Evolutionary conservation across 1,284 basidiomycete species (phyloP).

Genomic region (Boletus coffeatus): DNA sequence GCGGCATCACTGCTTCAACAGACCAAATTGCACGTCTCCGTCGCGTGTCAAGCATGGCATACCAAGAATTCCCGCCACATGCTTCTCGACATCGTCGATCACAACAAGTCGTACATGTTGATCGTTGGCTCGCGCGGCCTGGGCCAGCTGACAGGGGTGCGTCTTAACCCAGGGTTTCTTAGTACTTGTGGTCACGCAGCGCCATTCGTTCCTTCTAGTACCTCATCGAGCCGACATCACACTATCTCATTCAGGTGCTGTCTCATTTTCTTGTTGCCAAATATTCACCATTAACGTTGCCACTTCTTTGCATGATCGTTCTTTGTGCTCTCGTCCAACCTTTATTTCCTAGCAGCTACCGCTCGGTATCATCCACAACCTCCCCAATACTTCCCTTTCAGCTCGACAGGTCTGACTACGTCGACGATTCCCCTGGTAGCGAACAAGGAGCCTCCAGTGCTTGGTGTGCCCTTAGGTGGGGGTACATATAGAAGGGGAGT

Average conservation of each 20-base stretch:
- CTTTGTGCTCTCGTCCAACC: not conserved
- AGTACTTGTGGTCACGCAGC: not conserved
- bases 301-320: not conserved
- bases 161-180: conserved; percentile 17
- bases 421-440: conserved; percentile 24
- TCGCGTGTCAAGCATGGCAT: conserved; percentile 93
- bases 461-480: conserved; percentile 70
- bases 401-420: conserved; percentile 21
- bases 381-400: conserved; percentile 33
- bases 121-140: conserved; percentile 94
- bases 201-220: conserved; percentile 41
- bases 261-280: conserved; percentile 1
- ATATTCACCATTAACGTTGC: conserved; percentile 3
- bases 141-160: conserved; percentile 82
- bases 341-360: conserved; percentile 53
- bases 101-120: conserved; percentile 81
- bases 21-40: conserved; percentile 80
- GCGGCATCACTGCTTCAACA: conserved; percentile 87
- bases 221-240: conserved; percentile 93
- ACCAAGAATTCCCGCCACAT: conserved; percentile 93
- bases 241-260: conserved; percentile 86
- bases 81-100: conserved; percentile 90
- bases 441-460: conserved; percentile 23
- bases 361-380: conserved; percentile 40
- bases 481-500: conserved; percentile 56